Evolutionary conservation across 108 stramenopile species (phyloP), one percentile per base, ranked within the genome.

Genomic region (Aurantiochytrium sp.): DNA sequence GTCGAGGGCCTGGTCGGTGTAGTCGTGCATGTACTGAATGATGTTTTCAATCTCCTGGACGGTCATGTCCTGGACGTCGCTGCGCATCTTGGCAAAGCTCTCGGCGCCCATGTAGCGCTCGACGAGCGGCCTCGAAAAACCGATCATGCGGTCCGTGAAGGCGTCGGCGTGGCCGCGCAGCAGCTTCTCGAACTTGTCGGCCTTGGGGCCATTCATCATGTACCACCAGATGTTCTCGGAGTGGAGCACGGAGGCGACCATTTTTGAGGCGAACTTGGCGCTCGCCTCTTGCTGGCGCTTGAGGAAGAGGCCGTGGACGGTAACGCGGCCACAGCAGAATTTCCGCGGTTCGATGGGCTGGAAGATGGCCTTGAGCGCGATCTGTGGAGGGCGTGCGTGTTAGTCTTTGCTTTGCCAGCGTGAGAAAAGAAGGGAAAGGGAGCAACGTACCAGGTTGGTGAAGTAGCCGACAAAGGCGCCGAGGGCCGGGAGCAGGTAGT

Each of bases 281-380:
- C 95, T 95, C 1, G 97, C 96, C 89, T 96, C 96, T 3, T 92
- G 89, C 88, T 98, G 97, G 52, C 97, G 93, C 86, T 95, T 95
- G 86, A 97, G 88, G 88, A 98, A 98, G 52, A 98, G 94, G 0
- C 97, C 97, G 55, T 98, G 97, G 8, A 98, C 53, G 4, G 89
- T 94, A 39, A 95, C 89, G 31, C 93, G 90, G 54, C 93, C 92
- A 41, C 87, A 87, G 32, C 39, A 19, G 24, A 87, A 22, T 37
- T 41, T 37, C 37, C 37, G 85, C 54, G 87, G 87, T 15, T 91
- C 85, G 45, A 91, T 48, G 10, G 91, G 91, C 59, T 42, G 15
- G 86, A 91, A 91, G 37, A 91, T 90, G 50, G 86, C 48, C 85
- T 89, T 87, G 50, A 91, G 85, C 42, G 91, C 91, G 22, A 90